phyloP scores from a whole-genome alignment of 2,329 filamentous ascomycete genomes.

The Fusarium cicatricum region DNA sequence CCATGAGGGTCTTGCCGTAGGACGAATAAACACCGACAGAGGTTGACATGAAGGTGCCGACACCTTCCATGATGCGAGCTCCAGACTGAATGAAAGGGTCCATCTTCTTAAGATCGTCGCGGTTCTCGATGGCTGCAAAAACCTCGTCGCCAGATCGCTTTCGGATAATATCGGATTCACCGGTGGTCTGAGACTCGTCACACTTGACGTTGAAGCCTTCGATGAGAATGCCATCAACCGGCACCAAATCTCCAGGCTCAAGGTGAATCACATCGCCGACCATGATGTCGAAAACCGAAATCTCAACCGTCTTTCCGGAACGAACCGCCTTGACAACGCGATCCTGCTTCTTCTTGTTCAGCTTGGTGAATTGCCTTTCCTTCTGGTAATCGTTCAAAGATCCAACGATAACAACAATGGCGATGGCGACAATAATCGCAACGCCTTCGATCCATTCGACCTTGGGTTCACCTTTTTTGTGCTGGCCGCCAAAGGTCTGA shows the following conservation, averaged over 20 bases:
- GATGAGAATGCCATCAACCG: slow-evolving; percentile 77
- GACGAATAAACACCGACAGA: slow-evolving; percentile 77
- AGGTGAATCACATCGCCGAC: slow-evolving; percentile 76
- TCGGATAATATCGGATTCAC: slow-evolving; percentile 78
- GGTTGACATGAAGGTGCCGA: slow-evolving; percentile 78
- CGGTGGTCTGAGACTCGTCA: slow-evolving; percentile 81
- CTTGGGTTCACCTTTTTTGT: slow-evolving; percentile 58
- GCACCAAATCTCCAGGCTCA: slow-evolving; percentile 79
- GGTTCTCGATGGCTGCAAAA: slow-evolving; percentile 71
- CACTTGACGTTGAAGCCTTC: slow-evolving; percentile 78
- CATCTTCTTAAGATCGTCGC: slow-evolving; percentile 73
- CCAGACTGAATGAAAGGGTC: slow-evolving; percentile 89
- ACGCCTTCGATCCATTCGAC: slow-evolving; percentile 86
- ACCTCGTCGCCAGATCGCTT: slow-evolving; percentile 75
- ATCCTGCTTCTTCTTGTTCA: slow-evolving; percentile 83
- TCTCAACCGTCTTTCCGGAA: slow-evolving; percentile 73
- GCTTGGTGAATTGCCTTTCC: slow-evolving; percentile 78
- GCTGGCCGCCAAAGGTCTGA: slow-evolving; percentile 71
- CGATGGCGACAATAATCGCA: slow-evolving; percentile 81
- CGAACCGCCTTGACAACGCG: slow-evolving; percentile 76
- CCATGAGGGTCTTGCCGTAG: slow-evolving; percentile 79
- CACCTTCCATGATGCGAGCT: slow-evolving; percentile 77
- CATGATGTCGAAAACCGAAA: slow-evolving; percentile 74
- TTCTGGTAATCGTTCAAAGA: slow-evolving; percentile 84
- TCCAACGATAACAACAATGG: slow-evolving; percentile 79